Evolutionary conservation across 2,329 filamentous ascomycete genomes (phyloP).

Genomic region (Xylariaceae sp.): DNA sequence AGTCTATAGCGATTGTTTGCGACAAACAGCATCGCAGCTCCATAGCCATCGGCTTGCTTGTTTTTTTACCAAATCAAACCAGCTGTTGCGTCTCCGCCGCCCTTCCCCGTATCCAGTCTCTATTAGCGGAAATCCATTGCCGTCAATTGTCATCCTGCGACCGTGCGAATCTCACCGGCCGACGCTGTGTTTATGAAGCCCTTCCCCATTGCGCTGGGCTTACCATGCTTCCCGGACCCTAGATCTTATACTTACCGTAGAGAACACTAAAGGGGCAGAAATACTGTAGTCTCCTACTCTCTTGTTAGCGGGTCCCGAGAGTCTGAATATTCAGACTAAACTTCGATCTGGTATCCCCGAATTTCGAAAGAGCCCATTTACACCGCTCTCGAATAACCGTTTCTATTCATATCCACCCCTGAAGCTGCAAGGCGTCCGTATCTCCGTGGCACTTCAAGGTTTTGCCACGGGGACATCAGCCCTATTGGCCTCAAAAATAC

Average conservation of each 20-base stretch:
- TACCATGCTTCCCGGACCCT: neutral
- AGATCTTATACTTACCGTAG: neutral
- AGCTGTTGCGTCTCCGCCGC: neutral
- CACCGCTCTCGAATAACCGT: neutral
- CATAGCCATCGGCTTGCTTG: neutral
- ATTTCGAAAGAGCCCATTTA: neutral
- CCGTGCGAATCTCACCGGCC: neutral
- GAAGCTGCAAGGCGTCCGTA: neutral
- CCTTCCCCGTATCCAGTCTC: neutral
- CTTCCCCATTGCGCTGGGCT: constrained; percentile 1
- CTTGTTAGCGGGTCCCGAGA: neutral
- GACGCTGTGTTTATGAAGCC: constrained; percentile 12
- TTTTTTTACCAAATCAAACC: constrained; percentile 5
- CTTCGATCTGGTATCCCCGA: neutral
- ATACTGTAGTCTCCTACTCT: neutral
- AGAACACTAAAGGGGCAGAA: neutral
- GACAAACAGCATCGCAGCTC: neutral
- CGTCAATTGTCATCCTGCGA: constrained; percentile 3
- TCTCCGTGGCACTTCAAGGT: neutral
- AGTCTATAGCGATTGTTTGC: constrained; percentile 4
- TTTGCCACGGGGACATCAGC: neutral
- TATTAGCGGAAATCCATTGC: neutral
- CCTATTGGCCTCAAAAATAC: neutral
- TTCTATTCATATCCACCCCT: neutral
- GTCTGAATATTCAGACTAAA: constrained; percentile 1